Conservation (phyloP, 2,329 filamentous ascomycete species). For the Rhytidhysteron rufulum region DNA sequence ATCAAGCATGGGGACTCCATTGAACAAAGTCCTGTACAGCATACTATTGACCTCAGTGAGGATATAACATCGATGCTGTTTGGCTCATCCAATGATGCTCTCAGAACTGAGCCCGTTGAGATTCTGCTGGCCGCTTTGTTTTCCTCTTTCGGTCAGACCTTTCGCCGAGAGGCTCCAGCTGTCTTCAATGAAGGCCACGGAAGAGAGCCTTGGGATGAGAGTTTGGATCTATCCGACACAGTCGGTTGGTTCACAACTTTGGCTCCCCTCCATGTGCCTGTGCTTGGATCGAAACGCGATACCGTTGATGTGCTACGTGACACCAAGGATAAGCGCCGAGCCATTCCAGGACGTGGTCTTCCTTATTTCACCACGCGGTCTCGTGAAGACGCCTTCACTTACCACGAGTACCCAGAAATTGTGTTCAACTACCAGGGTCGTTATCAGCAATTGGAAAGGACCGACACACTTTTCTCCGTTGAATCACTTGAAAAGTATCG, state of each 20-base stretch:
- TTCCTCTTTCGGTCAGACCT: constrained; percentile 50
- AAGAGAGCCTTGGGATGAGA: constrained; percentile 25
- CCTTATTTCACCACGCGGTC: not conserved
- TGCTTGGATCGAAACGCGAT: constrained; percentile 30
- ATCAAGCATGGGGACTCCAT: constrained; percentile 20
- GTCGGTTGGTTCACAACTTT: constrained; percentile 59
- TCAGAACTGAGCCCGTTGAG: constrained; percentile 49
- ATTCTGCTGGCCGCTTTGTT: constrained; percentile 49
- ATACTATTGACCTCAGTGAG: not conserved
- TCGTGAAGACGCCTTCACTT: not conserved
- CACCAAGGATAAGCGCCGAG: constrained; percentile 46
- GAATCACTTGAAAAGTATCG: too few species aligned
- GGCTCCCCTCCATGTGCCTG: constrained; percentile 3
- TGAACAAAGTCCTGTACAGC: constrained; percentile 18
- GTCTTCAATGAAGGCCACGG: constrained; percentile 46
- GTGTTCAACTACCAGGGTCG: constrained; percentile 52
- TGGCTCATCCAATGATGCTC: constrained; percentile 31
- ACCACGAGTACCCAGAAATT: constrained; percentile 46
- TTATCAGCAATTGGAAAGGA: constrained; percentile 39
- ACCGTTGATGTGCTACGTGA: constrained; percentile 20
- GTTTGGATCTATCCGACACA: constrained; percentile 53
- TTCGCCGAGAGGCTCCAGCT: constrained; percentile 47
- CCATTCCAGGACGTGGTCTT: constrained; percentile 7
- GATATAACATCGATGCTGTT: constrained; percentile 8
- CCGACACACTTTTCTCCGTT: constrained; percentile 1